Evolutionary conservation across 371 early-diverging fungal species (phyloP).

Genomic region (Apophysomyces sp.): DNA sequence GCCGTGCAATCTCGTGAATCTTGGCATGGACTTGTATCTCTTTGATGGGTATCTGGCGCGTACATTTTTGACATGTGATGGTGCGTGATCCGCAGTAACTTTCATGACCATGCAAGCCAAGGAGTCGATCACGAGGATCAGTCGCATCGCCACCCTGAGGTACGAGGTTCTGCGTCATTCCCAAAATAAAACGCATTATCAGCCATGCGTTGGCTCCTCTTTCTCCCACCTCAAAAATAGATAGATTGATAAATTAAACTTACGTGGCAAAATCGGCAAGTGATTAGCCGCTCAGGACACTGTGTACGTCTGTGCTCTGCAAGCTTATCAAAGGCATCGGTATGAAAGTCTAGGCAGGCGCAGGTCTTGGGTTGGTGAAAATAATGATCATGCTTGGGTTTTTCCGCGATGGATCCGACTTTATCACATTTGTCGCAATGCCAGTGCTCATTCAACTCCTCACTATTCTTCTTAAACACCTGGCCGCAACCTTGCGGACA

Average conservation of each 20-base stretch:
- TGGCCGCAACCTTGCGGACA: conserved; percentile 66
- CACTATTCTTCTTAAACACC: conserved; percentile 65
- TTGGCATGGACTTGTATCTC: conserved; percentile 74
- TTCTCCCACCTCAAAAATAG: not conserved
- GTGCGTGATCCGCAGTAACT: conserved; percentile 86
- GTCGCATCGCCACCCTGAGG: conserved; percentile 65
- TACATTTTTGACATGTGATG: conserved; percentile 78
- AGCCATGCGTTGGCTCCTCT: conserved; percentile 2
- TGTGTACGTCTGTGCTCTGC: conserved; percentile 66
- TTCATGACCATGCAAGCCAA: conserved; percentile 78
- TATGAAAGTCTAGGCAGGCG: conserved; percentile 46
- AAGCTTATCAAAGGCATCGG: conserved; percentile 46
- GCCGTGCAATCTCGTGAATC: conserved; percentile 69
- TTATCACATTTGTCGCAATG: conserved; percentile 76
- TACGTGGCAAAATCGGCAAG: conserved; percentile 83
- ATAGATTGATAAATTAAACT: conserved; percentile 4
- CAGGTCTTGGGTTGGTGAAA: conserved; percentile 67
- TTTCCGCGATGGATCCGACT: conserved; percentile 49
- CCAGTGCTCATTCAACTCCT: conserved; percentile 72
- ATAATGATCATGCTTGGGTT: conserved; percentile 66
- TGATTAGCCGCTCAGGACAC: conserved; percentile 76
- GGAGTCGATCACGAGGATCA: conserved; percentile 63
- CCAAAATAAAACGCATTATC: not conserved
- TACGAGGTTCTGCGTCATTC: conserved; percentile 42
- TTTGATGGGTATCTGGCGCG: conserved; percentile 72